Base-by-base conservation (phyloP, 1,284 basidiomycete genomes). In the Malassezia slooffiae region DNA sequence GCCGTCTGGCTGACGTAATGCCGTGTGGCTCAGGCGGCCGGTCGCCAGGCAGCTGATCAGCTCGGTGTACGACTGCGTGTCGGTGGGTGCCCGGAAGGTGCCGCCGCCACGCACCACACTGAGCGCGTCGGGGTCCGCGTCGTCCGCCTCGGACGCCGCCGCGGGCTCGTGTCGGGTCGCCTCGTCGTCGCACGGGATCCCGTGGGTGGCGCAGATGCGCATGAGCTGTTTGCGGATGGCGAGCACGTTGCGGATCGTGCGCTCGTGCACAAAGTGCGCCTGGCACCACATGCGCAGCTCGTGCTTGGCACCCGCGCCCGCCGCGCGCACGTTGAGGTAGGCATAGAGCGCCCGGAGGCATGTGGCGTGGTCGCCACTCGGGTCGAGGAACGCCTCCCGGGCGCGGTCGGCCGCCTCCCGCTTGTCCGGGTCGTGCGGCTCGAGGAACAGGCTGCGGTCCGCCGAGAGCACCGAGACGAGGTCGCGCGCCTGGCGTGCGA, bases 331-430 rank as follows among this genome's bases (percentile, higher is more conserved):
- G 3, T 27, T 34, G 5, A 65, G 46, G 43, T 60, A 69, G 27
- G 69, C 66, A n/a, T 67, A 58, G 1, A 72, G 55, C 21, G 59
- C 62, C 33, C 54, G 58, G 13, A 69, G 48, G 28, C 58, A 27
- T 13, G 66, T 69, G 19, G 47, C 60, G 35, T 69, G 66, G 34
- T 69, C 66, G 3, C 66, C 64, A 9, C 48, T 46, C 8, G 47
- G 34, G 30, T 66, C 59, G 11, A 47, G 38, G 32, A 69, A 59
- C 1, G 43, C 51, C 3, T 53, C 35, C 32, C 57, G 53, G 1
- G 81, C 80, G 3, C 47, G 42, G 9, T 58, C 56, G 0, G 56
- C 59, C 21, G 59, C 60, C n/a, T 59, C 64, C 10, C 57, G 47
- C 38, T 54, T 60, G 27, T 57, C 51, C 2, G 51, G 43, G 27